Percentiles rank a stretch among this genome's conserved stretches.
Evolutionary conservation across 441 rosid genomes (phyloP).

Genomic region (Erysimum cheiri): DNA sequence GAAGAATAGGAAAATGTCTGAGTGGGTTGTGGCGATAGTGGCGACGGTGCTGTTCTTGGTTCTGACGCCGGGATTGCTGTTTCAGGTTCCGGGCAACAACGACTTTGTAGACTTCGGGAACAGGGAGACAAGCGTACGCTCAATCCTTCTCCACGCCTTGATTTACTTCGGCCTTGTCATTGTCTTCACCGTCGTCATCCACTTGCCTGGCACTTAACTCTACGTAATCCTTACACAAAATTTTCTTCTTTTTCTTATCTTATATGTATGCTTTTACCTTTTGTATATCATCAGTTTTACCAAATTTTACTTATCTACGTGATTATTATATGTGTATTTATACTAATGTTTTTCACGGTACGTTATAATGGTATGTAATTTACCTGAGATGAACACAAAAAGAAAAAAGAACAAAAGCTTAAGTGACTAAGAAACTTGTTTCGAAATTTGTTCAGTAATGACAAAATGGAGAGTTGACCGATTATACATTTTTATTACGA

Average conservation of each 20-base stretch:
- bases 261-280: not conserved
- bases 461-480: slow-evolving; percentile 32
- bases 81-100: slow-evolving; percentile 42
- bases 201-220: slow-evolving; percentile 36
- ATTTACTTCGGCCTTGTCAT: slow-evolving; percentile 40
- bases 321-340: not conserved
- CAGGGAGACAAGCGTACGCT: slow-evolving; percentile 44
- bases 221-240: not conserved
- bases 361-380: not conserved
- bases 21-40: slow-evolving; percentile 30
- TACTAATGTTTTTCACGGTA: not conserved
- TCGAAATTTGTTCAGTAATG: not conserved
- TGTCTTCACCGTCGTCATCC: slow-evolving; percentile 36
- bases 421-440: not conserved
- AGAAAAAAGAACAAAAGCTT: not conserved
- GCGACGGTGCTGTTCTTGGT: slow-evolving; percentile 38
- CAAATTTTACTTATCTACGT: slow-evolving; percentile 1
- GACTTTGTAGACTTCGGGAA: slow-evolving; percentile 40
- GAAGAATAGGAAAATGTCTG: slow-evolving; percentile 10
- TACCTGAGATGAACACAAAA: not conserved
- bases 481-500: not conserved
- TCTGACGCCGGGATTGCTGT: slow-evolving; percentile 41
- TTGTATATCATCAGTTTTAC: not conserved
- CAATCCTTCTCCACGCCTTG: slow-evolving; percentile 37
- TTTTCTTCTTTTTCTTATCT: not conserved